Evolutionary conservation across 305 asterid genomes (phyloP), one percentile per base, ranked within the genome.

Genomic region (Fraxinus sp.): DNA sequence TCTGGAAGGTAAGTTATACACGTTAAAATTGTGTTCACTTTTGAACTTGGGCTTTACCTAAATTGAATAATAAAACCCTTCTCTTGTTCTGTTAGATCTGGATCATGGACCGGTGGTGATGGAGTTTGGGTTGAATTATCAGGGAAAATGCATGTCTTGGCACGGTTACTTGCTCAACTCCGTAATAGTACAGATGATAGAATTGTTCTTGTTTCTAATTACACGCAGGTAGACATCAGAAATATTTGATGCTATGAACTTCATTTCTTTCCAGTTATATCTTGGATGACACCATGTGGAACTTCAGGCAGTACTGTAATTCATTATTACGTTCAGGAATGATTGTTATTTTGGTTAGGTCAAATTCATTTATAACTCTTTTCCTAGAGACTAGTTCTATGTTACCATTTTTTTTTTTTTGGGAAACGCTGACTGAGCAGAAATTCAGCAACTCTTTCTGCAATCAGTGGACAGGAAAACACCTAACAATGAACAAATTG

Each of bases 81-180:
- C 43, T 26, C 75, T 52, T 86, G 73, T 74, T 82, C 83, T 79
- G 82, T 70, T 91, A 96, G 99, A 87, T 95, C 98, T 81, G 98
- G 99, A 83, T 82, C 98, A 13, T 95, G 99, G 99, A 93, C 95
- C 36, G 99, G 99, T 79, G 99, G 98, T 35, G 96, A 91, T 87
- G 99, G 99, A 75, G 82, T 90, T 79, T 96, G 99, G 99, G 97
- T 96, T 88, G 98, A 96, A 87, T 90, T 96, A 85, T 96, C 99
- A 1, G 99, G 99, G 86, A 96, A 96, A 93, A 96, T 96, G 98
- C 96, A 95, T 59, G 97, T 96, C 80, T 90, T 96, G 87, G 97
- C 99, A 83, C 94, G 98, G 66, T 87, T 95, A 85, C 96, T 96
- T 84, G 97, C 94, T 88, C 98, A 92, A 71, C 98, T 96, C 77